Evolutionary conservation across 352 stramenopile species (phyloP), one percentile per base, ranked within the genome.

Genomic region (Pythium insidiosum): DNA sequence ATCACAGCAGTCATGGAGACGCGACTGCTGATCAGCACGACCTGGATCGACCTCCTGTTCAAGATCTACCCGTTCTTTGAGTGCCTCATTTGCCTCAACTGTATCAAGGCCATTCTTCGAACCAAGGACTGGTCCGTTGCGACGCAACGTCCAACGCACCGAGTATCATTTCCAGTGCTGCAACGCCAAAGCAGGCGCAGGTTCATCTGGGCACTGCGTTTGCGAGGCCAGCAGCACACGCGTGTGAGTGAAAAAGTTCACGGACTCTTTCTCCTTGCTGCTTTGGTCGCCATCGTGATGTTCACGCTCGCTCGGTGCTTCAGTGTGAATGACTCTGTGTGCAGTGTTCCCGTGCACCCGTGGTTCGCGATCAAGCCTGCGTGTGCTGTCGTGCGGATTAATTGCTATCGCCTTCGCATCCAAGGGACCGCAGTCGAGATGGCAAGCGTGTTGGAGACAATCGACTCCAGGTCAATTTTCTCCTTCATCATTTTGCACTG

Each of bases 1-100:
- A 46, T 55, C 25, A 54, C 55, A 26, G 37, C 15, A 9, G 21
- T 43, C 6, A 28, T 43, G 37, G 37, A 43, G 37, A 43, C 21
- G 10, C 37, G 37, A 9, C 16, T 28, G 18, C 6, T 43, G 16
- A 43, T 43, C 16, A 28, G 16, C 21, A 43, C 37, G 16, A 28
- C 18, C 6, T 23, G 16, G 16, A 28, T 43, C 16, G 10, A 24
- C 37, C 12, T 43, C 15, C n/a, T 24, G 16, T 13, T 24, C 21
- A 23, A 28, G 13, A 19, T 43, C 16, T 43, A 43, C 19, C 37
- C 37, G 20, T 43, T 43, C 21, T 29, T 43, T 12, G 37, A 43
- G 22, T 43, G 37, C 16, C 25, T 9, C 15, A 13, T 43, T 9
- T 43, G 37, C 19, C 21, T 43, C 16, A 19, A 43, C 37, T 9